These are phyloP conservation scores for Apophysomyces sp. DNA, from an alignment of 371 early-diverging fungal genomes.

Conservation along the genomic window DNA sequence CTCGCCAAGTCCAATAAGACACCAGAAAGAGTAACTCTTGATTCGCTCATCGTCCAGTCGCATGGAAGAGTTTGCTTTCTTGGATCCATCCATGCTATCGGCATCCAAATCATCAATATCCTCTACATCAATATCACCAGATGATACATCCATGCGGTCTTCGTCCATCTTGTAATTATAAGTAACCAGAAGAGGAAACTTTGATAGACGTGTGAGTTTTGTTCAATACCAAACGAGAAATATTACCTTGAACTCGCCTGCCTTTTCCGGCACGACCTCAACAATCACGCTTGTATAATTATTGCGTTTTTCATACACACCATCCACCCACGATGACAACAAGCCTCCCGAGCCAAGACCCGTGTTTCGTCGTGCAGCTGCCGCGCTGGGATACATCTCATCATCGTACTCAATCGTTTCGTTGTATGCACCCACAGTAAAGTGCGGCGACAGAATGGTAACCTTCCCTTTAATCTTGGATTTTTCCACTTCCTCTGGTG, in stretches of 20 bases:
- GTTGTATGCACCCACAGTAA: slow-evolving; percentile 75
- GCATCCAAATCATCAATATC: slow-evolving; percentile 32
- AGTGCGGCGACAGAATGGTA: slow-evolving; percentile 64
- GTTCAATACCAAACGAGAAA: neutral
- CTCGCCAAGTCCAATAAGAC: slow-evolving; percentile 60
- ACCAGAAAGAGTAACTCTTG: slow-evolving; percentile 63
- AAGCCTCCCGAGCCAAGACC: neutral
- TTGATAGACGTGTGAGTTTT: neutral
- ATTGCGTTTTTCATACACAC: slow-evolving; percentile 59
- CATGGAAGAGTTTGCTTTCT: slow-evolving; percentile 28
- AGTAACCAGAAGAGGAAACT: slow-evolving; percentile 69
- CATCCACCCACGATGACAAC: slow-evolving; percentile 39
- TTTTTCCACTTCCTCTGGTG: slow-evolving; percentile 9
- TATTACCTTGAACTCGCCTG: slow-evolving; percentile 52
- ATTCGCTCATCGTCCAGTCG: slow-evolving; percentile 42
- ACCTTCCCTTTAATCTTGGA: slow-evolving; percentile 37
- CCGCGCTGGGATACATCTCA: slow-evolving; percentile 41
- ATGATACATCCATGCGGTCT: slow-evolving; percentile 48
- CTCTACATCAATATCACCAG: slow-evolving; percentile 45
- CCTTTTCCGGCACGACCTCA: slow-evolving; percentile 53
- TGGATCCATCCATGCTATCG: slow-evolving; percentile 26
- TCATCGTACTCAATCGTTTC: slow-evolving; percentile 87
- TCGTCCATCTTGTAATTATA: slow-evolving; percentile 60
- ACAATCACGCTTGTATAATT: slow-evolving; percentile 62
- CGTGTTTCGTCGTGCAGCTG: slow-evolving; percentile 7